Evolutionary conservation across 2,329 filamentous ascomycete species (phyloP), one percentile per base, ranked within the genome.

Genomic region (Aspergillus fijiensis): DNA sequence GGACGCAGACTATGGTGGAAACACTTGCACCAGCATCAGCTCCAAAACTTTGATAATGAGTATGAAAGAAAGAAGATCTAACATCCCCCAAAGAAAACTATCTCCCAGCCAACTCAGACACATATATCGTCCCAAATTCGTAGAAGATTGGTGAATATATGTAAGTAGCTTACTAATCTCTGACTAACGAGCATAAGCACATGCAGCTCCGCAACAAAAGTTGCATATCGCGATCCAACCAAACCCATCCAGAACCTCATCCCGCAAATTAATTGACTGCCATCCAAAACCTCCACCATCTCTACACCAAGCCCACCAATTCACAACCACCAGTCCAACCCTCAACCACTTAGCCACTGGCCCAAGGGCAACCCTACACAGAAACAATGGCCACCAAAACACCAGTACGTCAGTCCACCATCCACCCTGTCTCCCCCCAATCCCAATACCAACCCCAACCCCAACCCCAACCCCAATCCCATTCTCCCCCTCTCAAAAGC

Each of bases 401-500:
- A 45, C 39, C 39, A 6, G 39, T 45, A 45, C 39, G 39, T 45
- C 39, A 16, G n/a, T 16, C 35, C 35, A 21, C 12, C 27, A 4
- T 25, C 31, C 35, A 21, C 19, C 33, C 3, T 23, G 23, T 23
- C 23, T 23, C 4, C 23, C 23, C 23, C 4, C 23, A 23, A 23
- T 23, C 23, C 23, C 23, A 23, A 23, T 23, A n/a, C 23, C 23
- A 23, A 23, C 29, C 29, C 39, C 7, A 58, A 51, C 47, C 47
- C 47, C 25, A 19, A 45, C 27, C 45, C 54, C 48, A 23, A 23
- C 4, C 23, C 3, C 23, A 50, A 60, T 63, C 49, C 62, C 58
- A 51, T 23, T 33, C 5, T 35, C 4, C 16, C n/a, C 55, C 70
- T 63, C 67, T 72, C 60, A 62, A 67, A 64, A 65, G 19, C 66